Conservation (phyloP, 1,284 basidiomycete genomes). For the Ustilago trichophora region DNA sequence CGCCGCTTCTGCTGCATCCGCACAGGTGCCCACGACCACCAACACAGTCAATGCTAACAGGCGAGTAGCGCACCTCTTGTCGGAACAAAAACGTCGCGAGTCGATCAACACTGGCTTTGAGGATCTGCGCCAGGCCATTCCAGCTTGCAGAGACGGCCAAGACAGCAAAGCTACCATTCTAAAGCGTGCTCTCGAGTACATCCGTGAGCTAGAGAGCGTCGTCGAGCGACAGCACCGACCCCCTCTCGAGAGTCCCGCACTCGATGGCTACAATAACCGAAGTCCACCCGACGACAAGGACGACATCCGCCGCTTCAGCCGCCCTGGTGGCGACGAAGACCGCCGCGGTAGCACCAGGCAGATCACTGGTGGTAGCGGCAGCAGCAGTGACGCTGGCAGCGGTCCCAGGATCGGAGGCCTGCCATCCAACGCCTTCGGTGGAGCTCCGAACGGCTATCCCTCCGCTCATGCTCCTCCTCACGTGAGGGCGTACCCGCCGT, state of each 20-base stretch:
- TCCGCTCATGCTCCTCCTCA: background rate
- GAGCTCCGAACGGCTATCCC: background rate
- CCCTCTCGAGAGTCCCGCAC: conserved; percentile 7
- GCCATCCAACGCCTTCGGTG: conserved; percentile 22
- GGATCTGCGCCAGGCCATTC: conserved; percentile 43
- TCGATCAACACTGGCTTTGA: conserved; percentile 54
- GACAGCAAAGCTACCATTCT: conserved; percentile 54
- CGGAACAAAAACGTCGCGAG: conserved; percentile 50
- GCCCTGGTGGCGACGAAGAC: conserved; percentile 25
- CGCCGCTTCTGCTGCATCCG: background rate
- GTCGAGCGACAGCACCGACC: conserved; percentile 34
- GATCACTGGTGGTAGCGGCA: conserved; percentile 14
- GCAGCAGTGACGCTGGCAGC: conserved; percentile 13
- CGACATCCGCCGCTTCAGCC: conserved; percentile 30
- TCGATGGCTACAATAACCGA: conserved; percentile 32
- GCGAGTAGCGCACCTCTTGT: conserved; percentile 41
- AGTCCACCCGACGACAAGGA: conserved; percentile 46
- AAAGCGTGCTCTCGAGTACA: conserved; percentile 48
- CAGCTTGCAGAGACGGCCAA: conserved; percentile 45
- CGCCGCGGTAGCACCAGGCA: conserved; percentile 18
- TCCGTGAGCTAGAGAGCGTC: conserved; percentile 41
- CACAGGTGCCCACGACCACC: conserved; percentile 3
- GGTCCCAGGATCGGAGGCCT: conserved; percentile 32
- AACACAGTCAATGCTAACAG: conserved; percentile 39
- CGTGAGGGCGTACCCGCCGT: conserved; percentile 1